Base-by-base conservation (phyloP, 768 basidiomycete species). In the Tulasnella sp. region DNA sequence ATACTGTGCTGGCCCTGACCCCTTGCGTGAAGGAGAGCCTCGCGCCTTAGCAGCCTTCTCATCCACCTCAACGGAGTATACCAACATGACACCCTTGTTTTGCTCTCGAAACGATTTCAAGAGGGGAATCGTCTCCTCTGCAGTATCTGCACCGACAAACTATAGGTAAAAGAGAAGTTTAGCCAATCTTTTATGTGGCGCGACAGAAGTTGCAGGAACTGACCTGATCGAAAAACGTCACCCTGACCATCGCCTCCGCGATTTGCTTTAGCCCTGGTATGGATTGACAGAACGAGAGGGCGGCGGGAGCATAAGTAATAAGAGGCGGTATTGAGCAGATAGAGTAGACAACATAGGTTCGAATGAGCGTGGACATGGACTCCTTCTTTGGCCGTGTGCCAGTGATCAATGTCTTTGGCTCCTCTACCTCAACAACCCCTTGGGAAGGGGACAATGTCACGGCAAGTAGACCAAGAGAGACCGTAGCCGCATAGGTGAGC, bases 141-240 rank as follows among this genome's bases (percentile, higher is more conserved):
- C 86, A 0, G 85, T 85, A 61, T 94, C 91, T 2, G 88, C 92
- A 0, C 92, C 91, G 0, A 94, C 92, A 65, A 95, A 97, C 84
- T 91, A 65, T 21, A n/a, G 32, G n/a, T n/a, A 3, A 44, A 27
- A 8, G 32, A 43, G 23, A 19, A 45, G 34, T 23, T 30, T 60
- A 19, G 60, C 42, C 30, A 26, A 62, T 48, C 23, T 61, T 44
- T 15, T 11, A 24, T n/a, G 51, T 24, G 38, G 15, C 5, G 15
- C 5, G 21, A 50, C 2, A 10, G 24, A 38, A 55, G 41, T n/a
- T 4, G 3, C 5, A 38, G 34, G 32, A 63, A 62, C 77, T 29
- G 63, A 85, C 87, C 73, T 94, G 92, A 48, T 80, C 77, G 67
- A 92, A 95, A 74, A 96, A 95, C 0, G 92, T 94, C 9, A 76